These are phyloP conservation scores for Meripilus lineatus DNA, from an alignment of 1,284 basidiomycete genomes.

Conservation along the genomic window DNA sequence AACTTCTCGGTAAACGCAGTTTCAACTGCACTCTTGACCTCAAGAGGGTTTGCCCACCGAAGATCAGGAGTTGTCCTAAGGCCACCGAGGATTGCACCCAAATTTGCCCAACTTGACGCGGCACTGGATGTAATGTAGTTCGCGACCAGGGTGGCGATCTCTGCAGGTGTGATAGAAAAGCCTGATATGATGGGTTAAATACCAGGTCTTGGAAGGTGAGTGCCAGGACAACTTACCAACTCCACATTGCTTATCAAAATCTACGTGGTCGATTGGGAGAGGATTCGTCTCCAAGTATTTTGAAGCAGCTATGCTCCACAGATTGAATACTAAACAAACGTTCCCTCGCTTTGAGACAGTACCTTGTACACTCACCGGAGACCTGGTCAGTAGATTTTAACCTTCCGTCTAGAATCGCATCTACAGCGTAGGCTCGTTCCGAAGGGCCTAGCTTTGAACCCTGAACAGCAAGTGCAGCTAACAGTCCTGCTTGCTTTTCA, in stretches of 20 bases:
- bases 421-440: conserved; percentile 67
- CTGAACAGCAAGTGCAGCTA: conserved; percentile 67
- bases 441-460: conserved; percentile 53
- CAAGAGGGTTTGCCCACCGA: conserved; percentile 88
- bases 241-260: conserved; percentile 82
- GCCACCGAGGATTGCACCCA: conserved; percentile 68
- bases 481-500: conserved; percentile 77
- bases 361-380: conserved; percentile 62
- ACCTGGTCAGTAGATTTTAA: conserved; percentile 87
- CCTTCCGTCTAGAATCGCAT: conserved; percentile 65
- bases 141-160: conserved; percentile 60
- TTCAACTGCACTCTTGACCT: conserved; percentile 88
- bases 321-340: conserved; percentile 1
- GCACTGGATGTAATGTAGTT: conserved; percentile 56
- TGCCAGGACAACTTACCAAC: conserved; percentile 63
- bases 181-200: conserved; percentile 43
- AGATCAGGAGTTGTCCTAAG: conserved; percentile 68
- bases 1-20: conserved; percentile 70
- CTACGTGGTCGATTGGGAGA: conserved; percentile 59
- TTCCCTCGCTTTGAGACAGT: neutral
- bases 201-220: neutral
- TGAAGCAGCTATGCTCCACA: conserved; percentile 54
- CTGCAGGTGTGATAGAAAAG: conserved; percentile 70
- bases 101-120: conserved; percentile 68
- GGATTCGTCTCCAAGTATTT: conserved; percentile 71